Evolutionary conservation across 2,329 filamentous ascomycete genomes (phyloP), one percentile per base, ranked within the genome.

Genomic region (Ascochyta pisi): DNA sequence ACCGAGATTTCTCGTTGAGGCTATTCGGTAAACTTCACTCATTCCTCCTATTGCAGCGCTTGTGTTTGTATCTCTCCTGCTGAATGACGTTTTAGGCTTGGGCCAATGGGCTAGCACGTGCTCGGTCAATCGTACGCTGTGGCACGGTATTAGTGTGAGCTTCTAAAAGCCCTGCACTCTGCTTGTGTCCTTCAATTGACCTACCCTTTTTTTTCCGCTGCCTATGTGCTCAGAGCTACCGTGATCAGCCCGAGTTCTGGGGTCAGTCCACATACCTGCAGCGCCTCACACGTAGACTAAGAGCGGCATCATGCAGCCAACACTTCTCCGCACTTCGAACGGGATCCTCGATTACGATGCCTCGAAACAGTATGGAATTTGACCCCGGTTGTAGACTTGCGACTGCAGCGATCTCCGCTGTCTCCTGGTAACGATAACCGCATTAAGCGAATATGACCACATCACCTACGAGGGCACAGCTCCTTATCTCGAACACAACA

Each of bases 381-480:
- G 34, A 35, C 43, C 39, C 6, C 15, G 22, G 27, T 3, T 34
- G 44, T 22, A 35, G 26, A 12, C 35, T 13, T 39, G 19, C 16
- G 1, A 10, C 4, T 13, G 22, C 24, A 12, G 15, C 15, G 22
- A 43, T 34, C 41, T 44, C 46, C 27, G 40, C 45, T 45, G 35
- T 35, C 26, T 16, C n/a, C 41, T 51, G 49, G 49, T 23, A 49
- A 49, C 33, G 22, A 49, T 54, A 33, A 9, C 51, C 42, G 26
- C 6, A 54, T 54, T 44, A 6, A 39, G 37, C 15, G 19, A 44
- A 39, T 16, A 8, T 39, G 31, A 54, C 44, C 51, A 5, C 15
- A 42, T 26, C 8, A 46, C 13, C 22, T 12, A 29, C 51, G 44
- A 45, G 48, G 44, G 39, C 44, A 29, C 39, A 44, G 2, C 12